Conservation (phyloP, 163 green algal genomes). For the Chloromonas sp. region DNA sequence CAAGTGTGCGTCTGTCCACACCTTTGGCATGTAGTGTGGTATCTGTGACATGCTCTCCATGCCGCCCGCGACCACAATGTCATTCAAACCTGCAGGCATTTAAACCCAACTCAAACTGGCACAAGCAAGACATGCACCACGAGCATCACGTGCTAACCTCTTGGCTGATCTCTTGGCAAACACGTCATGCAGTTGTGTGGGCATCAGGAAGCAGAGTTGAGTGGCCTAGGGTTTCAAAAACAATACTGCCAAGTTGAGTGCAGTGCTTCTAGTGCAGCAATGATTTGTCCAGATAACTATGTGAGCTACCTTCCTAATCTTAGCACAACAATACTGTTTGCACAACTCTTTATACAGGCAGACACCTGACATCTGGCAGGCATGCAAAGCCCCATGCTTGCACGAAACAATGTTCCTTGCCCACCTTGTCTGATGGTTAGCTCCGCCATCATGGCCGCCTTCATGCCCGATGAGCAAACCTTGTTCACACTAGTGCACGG, state of each 20-base stretch:
- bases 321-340: neutral
- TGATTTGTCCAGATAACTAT: no score
- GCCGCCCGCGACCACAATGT: slow-evolving; percentile 81
- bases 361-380: neutral
- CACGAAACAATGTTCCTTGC: slow-evolving; percentile 10
- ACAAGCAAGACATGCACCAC: neutral
- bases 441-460: slow-evolving; percentile 73
- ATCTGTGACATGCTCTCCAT: slow-evolving; percentile 91
- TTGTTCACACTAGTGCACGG: slow-evolving; percentile 90
- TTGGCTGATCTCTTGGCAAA: no score
- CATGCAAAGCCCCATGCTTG: neutral
- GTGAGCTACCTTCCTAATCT: neutral
- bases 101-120: neutral
- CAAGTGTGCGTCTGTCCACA: slow-evolving; percentile 16
- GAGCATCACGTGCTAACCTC: no score
- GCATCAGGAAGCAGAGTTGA: neutral
- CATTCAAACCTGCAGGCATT: slow-evolving; percentile 35
- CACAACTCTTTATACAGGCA: neutral
- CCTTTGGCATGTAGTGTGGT: slow-evolving; percentile 70
- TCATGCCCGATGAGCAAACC: slow-evolving; percentile 75
- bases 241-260: no score
- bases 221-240: no score
- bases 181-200: neutral
- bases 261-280: no score
- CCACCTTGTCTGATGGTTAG: slow-evolving; percentile 65